phyloP scores from a whole-genome alignment of 805 yeast genomes.

The Saccharomycopsis malanga region DNA sequence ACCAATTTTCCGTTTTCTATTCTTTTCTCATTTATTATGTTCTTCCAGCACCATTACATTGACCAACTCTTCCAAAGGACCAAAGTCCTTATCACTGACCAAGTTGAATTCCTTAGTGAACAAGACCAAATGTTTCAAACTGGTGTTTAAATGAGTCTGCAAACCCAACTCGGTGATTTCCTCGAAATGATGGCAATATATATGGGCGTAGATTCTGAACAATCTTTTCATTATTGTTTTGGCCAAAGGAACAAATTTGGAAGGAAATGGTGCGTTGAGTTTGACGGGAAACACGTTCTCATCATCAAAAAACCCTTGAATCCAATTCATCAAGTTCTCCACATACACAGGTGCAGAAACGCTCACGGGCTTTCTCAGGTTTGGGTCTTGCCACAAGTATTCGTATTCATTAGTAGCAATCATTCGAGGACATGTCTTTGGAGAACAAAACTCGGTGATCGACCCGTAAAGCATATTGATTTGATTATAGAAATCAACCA shows the following conservation, averaged over 20 bases:
- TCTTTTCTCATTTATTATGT: slow-evolving; percentile 1
- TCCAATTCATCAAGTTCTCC: slow-evolving; percentile 91
- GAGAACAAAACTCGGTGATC: slow-evolving; percentile 94
- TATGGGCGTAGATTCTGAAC: slow-evolving; percentile 93
- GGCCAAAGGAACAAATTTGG: slow-evolving; percentile 68
- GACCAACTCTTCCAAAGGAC: slow-evolving; percentile 85
- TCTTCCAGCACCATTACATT: slow-evolving; percentile 48
- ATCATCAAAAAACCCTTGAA: slow-evolving; percentile 86
- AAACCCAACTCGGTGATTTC: slow-evolving; percentile 88
- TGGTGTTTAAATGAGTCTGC: slow-evolving; percentile 88
- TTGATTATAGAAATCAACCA: slow-evolving; percentile 95
- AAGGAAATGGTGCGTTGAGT: slow-evolving; percentile 87
- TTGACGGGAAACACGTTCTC: slow-evolving; percentile 86
- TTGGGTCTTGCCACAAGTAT: slow-evolving; percentile 89
- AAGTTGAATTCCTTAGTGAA: slow-evolving; percentile 80
- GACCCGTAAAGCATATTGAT: slow-evolving; percentile 95
- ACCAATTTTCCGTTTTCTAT: too few species aligned
- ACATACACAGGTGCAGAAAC: slow-evolving; percentile 94
- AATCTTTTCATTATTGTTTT: slow-evolving; percentile 85
- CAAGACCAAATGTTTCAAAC: slow-evolving; percentile 87
- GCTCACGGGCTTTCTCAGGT: slow-evolving; percentile 62
- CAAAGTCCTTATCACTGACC: slow-evolving; percentile 74
- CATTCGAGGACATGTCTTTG: slow-evolving; percentile 92
- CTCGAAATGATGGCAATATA: slow-evolving; percentile 96
- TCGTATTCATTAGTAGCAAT: slow-evolving; percentile 96